Base-by-base conservation (phyloP, 305 asterid species). In the Coffea humblotiana region DNA sequence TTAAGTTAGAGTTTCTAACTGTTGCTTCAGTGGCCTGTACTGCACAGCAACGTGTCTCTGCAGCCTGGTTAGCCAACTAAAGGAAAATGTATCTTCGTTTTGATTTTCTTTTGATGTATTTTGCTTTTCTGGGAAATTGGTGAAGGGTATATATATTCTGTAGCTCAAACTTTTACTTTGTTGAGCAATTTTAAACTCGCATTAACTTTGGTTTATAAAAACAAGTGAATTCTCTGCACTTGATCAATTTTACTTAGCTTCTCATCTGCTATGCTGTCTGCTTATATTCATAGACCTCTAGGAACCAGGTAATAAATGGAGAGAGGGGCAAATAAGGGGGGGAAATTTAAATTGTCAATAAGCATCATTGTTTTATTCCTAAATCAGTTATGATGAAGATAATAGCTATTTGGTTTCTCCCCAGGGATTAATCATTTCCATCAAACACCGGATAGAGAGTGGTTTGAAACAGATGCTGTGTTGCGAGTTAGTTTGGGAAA, bases 401-500 rank as follows among this genome's bases (percentile, higher is more conserved):
- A 78, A 84, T 75, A 10, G 40, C 45, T 77, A 27, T 47, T 83
- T 72, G 48, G 21, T 72, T 51, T 23, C 78, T 73, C 80, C 86
- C 85, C 83, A 94, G 98, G 98, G 98, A 94, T 94, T 87, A 94
- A 94, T 87, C 94, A 92, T 81, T 94, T 94, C 80, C 94, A 89
- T 84, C 88, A 91, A 71, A 94, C 98, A 71, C 98, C 98, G 19
- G 92, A 89, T 71, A 89, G 95, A 51, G 97, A 93, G 85, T 93
- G 98, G 98, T 94, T 94, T 82, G 97, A 94, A 85, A 94, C 98
- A 29, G 98, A 94, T 84, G 98, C 98, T 27, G 98, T 93, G 78
- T 85, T 94, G 80, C 91, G 98, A 74, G 98, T 94, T 85, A 94
- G 98, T 91, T 89, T 94, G 85, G 98, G 98, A 49, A 94, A 94